These are phyloP conservation scores for Podila epigama DNA, from an alignment of 192 early-diverging fungal species.

Conservation along the genomic window DNA sequence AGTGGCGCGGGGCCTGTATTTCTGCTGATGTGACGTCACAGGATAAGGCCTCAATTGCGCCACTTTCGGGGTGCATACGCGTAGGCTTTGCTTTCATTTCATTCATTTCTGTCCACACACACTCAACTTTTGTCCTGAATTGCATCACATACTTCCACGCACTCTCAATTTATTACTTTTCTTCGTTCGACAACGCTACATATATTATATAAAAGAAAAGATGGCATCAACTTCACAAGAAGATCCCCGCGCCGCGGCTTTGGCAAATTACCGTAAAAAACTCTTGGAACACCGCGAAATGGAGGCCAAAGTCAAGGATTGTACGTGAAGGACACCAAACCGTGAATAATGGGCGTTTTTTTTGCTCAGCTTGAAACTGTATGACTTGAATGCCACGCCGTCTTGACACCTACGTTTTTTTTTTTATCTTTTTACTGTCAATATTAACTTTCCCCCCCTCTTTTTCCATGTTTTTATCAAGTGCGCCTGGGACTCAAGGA, in stretches of 20 bases:
- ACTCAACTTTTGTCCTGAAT: not conserved
- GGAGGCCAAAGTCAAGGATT: slow-evolving; percentile 95
- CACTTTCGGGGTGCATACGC: too few relatives aligned
- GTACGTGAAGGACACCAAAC: too few relatives aligned
- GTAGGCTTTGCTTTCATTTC: not conserved
- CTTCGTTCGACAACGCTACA: too few relatives aligned
- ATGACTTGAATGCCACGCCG: too few relatives aligned
- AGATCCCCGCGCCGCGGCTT: slow-evolving; percentile 81
- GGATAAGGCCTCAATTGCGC: too few relatives aligned
- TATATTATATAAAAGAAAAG: not conserved
- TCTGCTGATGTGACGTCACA: not conserved
- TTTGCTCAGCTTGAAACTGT: too few relatives aligned
- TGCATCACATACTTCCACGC: not conserved
- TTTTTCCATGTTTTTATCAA: slow-evolving; percentile 31
- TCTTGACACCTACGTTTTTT: not conserved
- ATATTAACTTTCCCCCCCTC: not conserved
- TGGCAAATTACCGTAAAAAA: slow-evolving; percentile 85
- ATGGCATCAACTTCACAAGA: slow-evolving; percentile 37
- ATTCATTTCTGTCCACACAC: not conserved
- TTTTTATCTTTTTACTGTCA: slow-evolving; percentile 16
- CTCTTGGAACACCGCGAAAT: slow-evolving; percentile 94
- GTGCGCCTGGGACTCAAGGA: slow-evolving; percentile 86
- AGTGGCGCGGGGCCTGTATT: not conserved
- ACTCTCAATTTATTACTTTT: too few relatives aligned
- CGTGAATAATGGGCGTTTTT: not conserved